Evolutionary conservation across 2,329 filamentous ascomycete species (phyloP), one percentile per base, ranked within the genome.

Genomic region (Dendryphion nanum): DNA sequence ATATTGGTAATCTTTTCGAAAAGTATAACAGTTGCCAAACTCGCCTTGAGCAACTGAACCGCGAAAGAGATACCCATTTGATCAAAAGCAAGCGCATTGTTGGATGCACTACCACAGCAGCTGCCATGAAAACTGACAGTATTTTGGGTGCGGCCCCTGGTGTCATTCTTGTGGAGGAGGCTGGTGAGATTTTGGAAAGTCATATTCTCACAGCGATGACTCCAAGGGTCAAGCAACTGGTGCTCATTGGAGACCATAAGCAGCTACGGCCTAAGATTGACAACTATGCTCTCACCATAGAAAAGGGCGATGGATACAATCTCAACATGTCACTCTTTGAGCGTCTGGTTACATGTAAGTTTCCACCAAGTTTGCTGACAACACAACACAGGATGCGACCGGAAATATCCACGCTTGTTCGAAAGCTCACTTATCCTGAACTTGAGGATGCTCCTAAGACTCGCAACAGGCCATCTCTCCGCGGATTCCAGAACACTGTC

Each of bases 231-330:
- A 75, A 84, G 42, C 82, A 88, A 26, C 55, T 87, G 1, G 74
- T 88, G 0, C 59, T 86, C 2, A 88, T 89, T 8, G 85, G 85
- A 0, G 85, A 89, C 37, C 84, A 89, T 55, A 77, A 83, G 38
- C 85, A 89, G 45, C 72, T 89, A 0, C 77, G 83, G 0, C 85
- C 85, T 0, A 86, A 87, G 48, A 70, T 79, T 37, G 77, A 75
- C 31, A 81, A 76, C 23, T 86, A 81, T 47, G 61, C 57, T 0
- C 59, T 89, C 0, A 79, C 72, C 0, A 73, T 83, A 0, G 83
- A 87, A 45, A 76, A 78, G 16, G 82, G 81, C 0, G 70, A 78
- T 5, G 83, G 83, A 0, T 88, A 76, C 47, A 74, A 88, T 40
- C 69, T 88, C 2, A 83, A 88, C 44, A 57, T 74, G 2, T 87